Conservation (phyloP, 257 asterid species). For the Paulownia fortunei region DNA sequence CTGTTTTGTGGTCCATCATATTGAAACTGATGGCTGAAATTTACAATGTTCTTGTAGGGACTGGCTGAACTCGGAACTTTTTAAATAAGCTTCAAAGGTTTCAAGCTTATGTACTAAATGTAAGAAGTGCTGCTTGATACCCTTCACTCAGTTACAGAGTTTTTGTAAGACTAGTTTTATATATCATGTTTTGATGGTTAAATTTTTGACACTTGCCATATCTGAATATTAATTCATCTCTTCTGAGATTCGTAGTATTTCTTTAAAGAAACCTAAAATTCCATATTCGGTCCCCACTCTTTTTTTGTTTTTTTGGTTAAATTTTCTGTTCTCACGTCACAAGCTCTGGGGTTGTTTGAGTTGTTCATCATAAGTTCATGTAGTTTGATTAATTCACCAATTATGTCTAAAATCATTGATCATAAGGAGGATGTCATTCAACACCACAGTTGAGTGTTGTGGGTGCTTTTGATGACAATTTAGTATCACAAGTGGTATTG, state of each 20-base stretch:
- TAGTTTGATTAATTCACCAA: neutral
- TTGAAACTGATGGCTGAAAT: conserved; percentile 11
- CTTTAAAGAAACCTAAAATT: neutral
- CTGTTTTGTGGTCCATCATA: neutral
- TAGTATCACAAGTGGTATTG: neutral
- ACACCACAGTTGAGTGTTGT: neutral
- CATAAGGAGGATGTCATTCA: neutral
- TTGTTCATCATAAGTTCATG: neutral
- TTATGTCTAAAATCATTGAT: neutral
- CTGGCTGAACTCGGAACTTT: conserved; percentile 77
- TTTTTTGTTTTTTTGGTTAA: neutral
- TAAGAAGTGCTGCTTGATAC: conserved; percentile 14
- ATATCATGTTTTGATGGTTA: conserved; percentile 18
- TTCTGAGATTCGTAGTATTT: conserved; percentile 3
- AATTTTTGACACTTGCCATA: conserved; percentile 2
- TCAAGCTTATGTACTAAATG: neutral
- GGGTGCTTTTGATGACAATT: neutral
- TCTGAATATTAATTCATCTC: neutral
- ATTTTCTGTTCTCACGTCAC: neutral
- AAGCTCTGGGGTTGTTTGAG: neutral
- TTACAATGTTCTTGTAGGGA: conserved; percentile 53
- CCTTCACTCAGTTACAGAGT: conserved; percentile 15
- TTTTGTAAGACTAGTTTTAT: conserved; percentile 26
- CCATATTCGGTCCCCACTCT: neutral
- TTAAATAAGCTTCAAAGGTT: conserved; percentile 48